phyloP scores from a whole-genome alignment of 495 filamentous ascomycete genomes.

The Trichoderma virens region DNA sequence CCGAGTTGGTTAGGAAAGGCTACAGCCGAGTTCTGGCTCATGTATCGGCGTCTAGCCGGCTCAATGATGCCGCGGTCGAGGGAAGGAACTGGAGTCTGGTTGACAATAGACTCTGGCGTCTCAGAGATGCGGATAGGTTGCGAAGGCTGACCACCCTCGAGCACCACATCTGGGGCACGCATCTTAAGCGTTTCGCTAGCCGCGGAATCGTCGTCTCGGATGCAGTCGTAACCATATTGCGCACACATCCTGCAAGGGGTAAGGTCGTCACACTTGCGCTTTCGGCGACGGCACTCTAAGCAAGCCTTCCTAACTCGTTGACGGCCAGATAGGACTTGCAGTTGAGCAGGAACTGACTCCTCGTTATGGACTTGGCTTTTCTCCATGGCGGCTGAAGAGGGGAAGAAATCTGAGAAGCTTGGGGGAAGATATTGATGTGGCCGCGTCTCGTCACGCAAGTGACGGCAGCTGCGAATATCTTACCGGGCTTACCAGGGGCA shows the following conservation, averaged over 20 bases:
- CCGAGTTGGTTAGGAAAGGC: conserved; percentile 5
- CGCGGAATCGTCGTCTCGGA: not conserved
- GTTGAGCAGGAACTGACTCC: no score
- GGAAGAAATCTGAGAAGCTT: no score
- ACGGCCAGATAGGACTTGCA: not conserved
- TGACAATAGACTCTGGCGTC: not conserved
- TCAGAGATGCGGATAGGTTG: not conserved
- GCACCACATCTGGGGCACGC: not conserved
- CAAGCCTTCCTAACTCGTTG: conserved; percentile 1
- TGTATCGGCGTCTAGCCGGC: not conserved
- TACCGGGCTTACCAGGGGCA: no score
- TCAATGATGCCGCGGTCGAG: not conserved
- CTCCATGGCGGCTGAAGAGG: no score
- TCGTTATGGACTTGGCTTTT: no score
- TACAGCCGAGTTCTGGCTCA: conserved; percentile 1
- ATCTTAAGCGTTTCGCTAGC: not conserved
- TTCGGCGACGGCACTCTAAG: conserved; percentile 1
- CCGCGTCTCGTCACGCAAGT: no score
- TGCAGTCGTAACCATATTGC: conserved; percentile 4
- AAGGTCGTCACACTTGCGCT: conserved; percentile 10
- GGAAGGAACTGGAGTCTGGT: not conserved
- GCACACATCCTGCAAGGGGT: not conserved
- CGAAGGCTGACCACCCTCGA: not conserved
- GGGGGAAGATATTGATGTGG: no score
- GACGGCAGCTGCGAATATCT: no score